Evolutionary conservation across 257 asterid species (phyloP).

Genomic region (Marsdenia floribunda): DNA sequence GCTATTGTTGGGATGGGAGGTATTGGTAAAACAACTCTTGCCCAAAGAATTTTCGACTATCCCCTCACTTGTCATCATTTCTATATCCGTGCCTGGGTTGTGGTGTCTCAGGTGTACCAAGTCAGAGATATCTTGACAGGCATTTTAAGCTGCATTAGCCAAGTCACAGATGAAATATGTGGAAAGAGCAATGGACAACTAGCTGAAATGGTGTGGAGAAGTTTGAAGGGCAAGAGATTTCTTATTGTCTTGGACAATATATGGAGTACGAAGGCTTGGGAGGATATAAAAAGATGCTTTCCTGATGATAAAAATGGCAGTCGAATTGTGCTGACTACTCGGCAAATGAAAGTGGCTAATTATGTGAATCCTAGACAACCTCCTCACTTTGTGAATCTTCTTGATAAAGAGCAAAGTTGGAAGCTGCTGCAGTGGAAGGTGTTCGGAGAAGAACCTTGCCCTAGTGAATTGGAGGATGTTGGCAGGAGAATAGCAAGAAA

Average conservation of each 20-base stretch:
- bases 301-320: not conserved
- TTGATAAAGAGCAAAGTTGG: not conserved
- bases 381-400: not conserved
- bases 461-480: not conserved
- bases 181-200: not conserved
- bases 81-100: not conserved
- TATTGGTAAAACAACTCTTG: not conserved
- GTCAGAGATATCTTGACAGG: not conserved
- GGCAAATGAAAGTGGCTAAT: not conserved
- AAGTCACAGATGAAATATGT: not conserved
- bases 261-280: not conserved
- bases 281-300: not conserved
- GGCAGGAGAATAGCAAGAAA: not conserved
- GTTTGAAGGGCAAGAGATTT: not conserved
- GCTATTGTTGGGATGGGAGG: not conserved
- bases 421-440: not conserved
- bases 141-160: not conserved
- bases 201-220: not conserved
- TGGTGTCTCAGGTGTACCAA: not conserved
- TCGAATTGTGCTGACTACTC: not conserved
- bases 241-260: not conserved
- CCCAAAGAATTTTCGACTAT: not conserved
- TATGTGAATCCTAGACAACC: not conserved
- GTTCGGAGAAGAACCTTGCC: not conserved
- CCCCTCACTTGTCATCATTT: not conserved